A percentile compares a stretch with the other conserved stretches of the same genome.
These are phyloP conservation scores for Schrenkiella parvula DNA, from an alignment of 345 rosid genomes.

Conservation along the genomic window DNA sequence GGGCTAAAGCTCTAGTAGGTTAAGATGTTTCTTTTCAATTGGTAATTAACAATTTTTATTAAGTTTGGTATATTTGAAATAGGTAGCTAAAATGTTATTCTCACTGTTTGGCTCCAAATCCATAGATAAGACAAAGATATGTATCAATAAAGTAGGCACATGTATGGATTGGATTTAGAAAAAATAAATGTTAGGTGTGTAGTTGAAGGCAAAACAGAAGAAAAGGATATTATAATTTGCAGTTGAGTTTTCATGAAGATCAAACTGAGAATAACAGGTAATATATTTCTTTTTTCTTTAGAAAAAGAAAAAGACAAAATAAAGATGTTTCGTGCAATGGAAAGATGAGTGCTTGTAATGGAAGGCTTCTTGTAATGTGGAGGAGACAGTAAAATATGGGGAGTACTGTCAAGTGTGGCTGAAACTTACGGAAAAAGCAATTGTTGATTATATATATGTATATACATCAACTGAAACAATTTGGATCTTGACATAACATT, in stretches of 20 bases:
- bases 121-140: slow-evolving; percentile 23
- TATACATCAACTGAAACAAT: background rate
- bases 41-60: slow-evolving; percentile 18
- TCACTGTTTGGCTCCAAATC: slow-evolving; percentile 23
- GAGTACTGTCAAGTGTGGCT: slow-evolving; percentile 16
- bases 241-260: slow-evolving; percentile 5
- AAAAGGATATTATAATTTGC: background rate
- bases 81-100: slow-evolving; percentile 30
- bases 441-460: background rate
- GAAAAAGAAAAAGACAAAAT: slow-evolving; percentile 15
- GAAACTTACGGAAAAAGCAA: slow-evolving; percentile 31
- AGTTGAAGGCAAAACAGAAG: slow-evolving; percentile 29
- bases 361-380: slow-evolving; percentile 36
- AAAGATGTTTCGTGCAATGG: slow-evolving; percentile 15
- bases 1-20: slow-evolving; percentile 29
- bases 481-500: background rate
- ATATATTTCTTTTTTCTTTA: background rate
- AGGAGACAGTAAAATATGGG: slow-evolving; percentile 32
- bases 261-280: slow-evolving; percentile 10
- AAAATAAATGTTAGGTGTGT: slow-evolving; percentile 19
- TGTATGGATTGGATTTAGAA: slow-evolving; percentile 17
- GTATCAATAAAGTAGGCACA: slow-evolving; percentile 21
- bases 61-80: slow-evolving; percentile 12
- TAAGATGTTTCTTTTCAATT: slow-evolving; percentile 20
- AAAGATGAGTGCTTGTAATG: slow-evolving; percentile 24